A percentile compares a stretch with the other conserved stretches of the same genome.
Conservation (phyloP, 441 rosid genomes). For the Manihot esculenta region DNA sequence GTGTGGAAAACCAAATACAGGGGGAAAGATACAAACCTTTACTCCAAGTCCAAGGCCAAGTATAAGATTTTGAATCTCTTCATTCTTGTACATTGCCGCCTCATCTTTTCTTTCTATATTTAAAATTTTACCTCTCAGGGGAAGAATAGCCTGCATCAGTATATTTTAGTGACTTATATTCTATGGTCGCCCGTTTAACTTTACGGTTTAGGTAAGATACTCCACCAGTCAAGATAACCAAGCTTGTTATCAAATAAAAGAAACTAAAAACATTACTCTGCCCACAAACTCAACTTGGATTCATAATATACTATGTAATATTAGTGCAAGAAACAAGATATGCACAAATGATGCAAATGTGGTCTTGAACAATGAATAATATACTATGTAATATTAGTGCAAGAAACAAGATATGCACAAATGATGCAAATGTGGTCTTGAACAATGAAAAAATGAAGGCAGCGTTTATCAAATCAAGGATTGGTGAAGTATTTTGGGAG, state of each 20-base stretch:
- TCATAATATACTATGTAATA: neutral
- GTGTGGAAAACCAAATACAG: neutral
- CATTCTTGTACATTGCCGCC: slow-evolving; percentile 94
- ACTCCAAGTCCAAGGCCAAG: slow-evolving; percentile 94
- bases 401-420: neutral
- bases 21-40: slow-evolving; percentile 41
- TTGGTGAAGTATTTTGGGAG: too few relatives aligned
- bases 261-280: neutral
- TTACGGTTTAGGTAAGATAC: neutral
- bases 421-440: neutral
- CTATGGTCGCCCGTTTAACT: neutral
- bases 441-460: neutral
- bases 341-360: neutral
- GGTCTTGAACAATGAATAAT: too few relatives aligned
- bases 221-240: neutral
- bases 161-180: slow-evolving; percentile 12
- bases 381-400: neutral
- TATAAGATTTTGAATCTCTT: slow-evolving; percentile 95
- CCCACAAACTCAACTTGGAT: neutral
- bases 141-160: slow-evolving; percentile 83
- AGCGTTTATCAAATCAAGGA: neutral
- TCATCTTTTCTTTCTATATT: slow-evolving; percentile 94
- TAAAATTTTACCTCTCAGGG: slow-evolving; percentile 92
- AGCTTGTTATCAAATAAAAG: neutral
- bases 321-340: slow-evolving; percentile 6